Conservation (phyloP, 768 basidiomycete species). For the Mrakia hoshinonis region DNA sequence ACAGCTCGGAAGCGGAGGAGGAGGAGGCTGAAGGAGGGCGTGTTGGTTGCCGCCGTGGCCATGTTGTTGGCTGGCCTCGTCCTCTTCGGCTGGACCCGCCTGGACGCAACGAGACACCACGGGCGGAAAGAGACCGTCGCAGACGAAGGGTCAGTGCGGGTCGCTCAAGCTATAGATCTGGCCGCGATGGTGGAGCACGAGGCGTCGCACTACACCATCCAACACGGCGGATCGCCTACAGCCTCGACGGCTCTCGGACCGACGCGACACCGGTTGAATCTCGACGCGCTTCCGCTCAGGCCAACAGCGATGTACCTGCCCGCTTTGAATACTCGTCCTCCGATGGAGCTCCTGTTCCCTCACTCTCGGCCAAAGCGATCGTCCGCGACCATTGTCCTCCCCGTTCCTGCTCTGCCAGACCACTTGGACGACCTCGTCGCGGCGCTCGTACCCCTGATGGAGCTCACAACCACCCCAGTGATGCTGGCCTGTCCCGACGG, state of each 20-base stretch:
- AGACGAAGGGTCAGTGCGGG: too few relatives aligned
- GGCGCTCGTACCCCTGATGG: not conserved
- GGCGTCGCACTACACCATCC: too few relatives aligned
- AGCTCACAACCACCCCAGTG: not conserved
- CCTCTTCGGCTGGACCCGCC: not conserved
- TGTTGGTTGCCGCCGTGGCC: not conserved
- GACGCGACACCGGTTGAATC: not conserved
- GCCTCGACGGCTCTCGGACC: too few relatives aligned
- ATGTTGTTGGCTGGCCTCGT: not conserved
- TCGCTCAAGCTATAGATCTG: too few relatives aligned
- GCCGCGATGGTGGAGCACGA: too few relatives aligned
- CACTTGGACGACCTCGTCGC: not conserved
- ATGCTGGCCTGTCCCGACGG: too few relatives aligned
- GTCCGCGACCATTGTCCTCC: not conserved
- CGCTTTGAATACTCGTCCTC: not conserved
- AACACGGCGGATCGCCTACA: too few relatives aligned
- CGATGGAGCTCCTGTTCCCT: not conserved
- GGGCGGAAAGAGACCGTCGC: too few relatives aligned
- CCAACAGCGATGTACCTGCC: not conserved
- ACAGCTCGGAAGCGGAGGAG: slow-evolving; percentile 2
- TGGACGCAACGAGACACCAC: too few relatives aligned
- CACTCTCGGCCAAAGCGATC: not conserved
- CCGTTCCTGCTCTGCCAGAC: not conserved
- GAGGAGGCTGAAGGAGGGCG: not conserved
- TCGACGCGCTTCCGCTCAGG: too few relatives aligned